Conservation (phyloP, 306 rosid species). For the Arachis stenosperma region DNA sequence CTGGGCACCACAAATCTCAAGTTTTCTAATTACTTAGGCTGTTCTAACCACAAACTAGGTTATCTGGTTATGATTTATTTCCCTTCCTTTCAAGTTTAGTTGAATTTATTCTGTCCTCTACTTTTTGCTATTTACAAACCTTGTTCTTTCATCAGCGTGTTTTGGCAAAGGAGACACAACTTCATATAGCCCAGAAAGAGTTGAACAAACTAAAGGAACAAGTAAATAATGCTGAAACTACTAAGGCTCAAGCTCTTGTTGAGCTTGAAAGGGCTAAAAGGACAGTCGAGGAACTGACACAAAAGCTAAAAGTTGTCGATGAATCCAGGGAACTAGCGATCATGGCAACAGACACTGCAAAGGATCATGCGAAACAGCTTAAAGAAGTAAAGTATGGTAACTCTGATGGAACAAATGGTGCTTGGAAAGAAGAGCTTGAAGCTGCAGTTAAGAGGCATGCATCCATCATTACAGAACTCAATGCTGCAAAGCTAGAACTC, state of each 20-base stretch:
- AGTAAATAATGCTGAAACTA: constrained; percentile 80
- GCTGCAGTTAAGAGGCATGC: constrained; percentile 60
- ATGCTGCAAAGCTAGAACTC: constrained; percentile 81
- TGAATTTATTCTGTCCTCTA: constrained; percentile 10
- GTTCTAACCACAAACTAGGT: constrained; percentile 6
- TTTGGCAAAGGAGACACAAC: constrained; percentile 83
- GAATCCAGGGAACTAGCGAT: constrained; percentile 73
- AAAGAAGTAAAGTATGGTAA: constrained; percentile 56
- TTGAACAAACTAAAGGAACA: constrained; percentile 84
- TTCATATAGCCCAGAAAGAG: constrained; percentile 78
- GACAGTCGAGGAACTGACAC: constrained; percentile 64
- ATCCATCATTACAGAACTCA: constrained; percentile 70
- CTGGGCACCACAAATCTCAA: neutral
- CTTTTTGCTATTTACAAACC: constrained; percentile 17
- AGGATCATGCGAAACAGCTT: constrained; percentile 62
- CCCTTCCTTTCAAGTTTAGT: constrained; percentile 13
- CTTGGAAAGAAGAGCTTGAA: constrained; percentile 83
- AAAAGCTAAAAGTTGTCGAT: constrained; percentile 58
- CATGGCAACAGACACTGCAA: constrained; percentile 70
- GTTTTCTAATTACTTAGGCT: neutral
- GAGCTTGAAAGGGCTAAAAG: constrained; percentile 80
- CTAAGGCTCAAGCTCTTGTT: constrained; percentile 75
- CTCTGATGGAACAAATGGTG: constrained; percentile 49
- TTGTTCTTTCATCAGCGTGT: constrained; percentile 67
- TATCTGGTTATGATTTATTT: constrained; percentile 3